These are phyloP conservation scores for Cicer arietinum DNA, from an alignment of 306 rosid species.

Conservation along the genomic window DNA sequence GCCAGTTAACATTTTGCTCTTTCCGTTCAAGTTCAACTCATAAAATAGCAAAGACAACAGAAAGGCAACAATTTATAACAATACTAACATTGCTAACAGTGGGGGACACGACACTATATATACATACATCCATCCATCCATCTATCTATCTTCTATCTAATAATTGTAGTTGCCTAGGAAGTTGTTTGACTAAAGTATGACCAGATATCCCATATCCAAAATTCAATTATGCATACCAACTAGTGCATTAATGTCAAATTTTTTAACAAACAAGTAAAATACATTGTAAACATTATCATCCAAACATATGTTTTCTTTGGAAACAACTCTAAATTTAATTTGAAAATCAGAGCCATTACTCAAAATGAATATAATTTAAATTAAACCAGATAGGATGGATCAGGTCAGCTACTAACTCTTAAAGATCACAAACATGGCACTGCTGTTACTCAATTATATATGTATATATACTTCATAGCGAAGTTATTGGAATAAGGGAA, in stretches of 20 bases:
- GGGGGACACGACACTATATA: not conserved
- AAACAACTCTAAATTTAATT: conserved; percentile 1
- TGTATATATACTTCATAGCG: conserved; percentile 1
- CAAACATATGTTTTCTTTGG: not conserved
- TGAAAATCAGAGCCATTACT: not conserved
- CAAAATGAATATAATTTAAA: conserved; percentile 2
- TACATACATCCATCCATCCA: not conserved
- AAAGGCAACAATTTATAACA: not conserved
- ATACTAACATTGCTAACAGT: not conserved
- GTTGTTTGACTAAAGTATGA: conserved; percentile 14
- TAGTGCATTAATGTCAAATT: not conserved
- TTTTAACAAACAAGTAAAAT: not conserved
- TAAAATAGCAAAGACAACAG: conserved; percentile 16
- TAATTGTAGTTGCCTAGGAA: not conserved
- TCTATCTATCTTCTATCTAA: not conserved
- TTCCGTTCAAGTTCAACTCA: conserved; percentile 18
- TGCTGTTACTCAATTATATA: not conserved
- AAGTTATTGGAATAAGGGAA: conserved; percentile 5
- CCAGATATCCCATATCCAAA: not conserved
- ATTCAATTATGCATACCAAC: not conserved
- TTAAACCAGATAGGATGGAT: not conserved
- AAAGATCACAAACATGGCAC: conserved; percentile 24
- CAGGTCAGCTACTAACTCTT: not conserved
- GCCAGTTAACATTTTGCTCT: not conserved
- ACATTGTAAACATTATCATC: not conserved